Evolutionary conservation across 2,329 filamentous ascomycete species (phyloP).

Genomic region (Fusarium sp.): DNA sequence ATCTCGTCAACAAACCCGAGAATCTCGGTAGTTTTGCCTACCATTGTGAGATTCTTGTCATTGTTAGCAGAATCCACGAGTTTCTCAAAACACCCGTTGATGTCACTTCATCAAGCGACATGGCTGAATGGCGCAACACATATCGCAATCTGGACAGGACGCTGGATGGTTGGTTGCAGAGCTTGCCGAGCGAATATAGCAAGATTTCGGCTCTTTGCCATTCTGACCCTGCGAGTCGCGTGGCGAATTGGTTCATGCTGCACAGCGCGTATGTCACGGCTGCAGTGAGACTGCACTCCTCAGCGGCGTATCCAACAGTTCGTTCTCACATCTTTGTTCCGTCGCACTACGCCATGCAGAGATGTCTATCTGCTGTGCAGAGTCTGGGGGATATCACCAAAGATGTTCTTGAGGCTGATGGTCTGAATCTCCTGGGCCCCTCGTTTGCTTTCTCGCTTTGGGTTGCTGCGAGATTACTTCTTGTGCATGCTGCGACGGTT

Average conservation of each 20-base stretch:
- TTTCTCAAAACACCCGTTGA: slow-evolving; percentile 54
- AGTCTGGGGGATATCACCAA: slow-evolving; percentile 55
- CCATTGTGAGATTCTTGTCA: slow-evolving; percentile 56
- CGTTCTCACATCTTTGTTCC: slow-evolving; percentile 54
- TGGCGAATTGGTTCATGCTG: slow-evolving; percentile 59
- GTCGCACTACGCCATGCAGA: slow-evolving; percentile 56
- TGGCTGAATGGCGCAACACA: slow-evolving; percentile 53
- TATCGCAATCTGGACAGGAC: slow-evolving; percentile 52
- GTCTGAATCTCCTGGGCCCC: slow-evolving; percentile 53
- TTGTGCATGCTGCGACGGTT: slow-evolving; percentile 53
- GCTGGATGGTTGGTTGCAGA: slow-evolving; percentile 54
- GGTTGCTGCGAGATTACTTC: slow-evolving; percentile 53
- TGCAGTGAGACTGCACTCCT: slow-evolving; percentile 55
- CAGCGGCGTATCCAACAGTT: slow-evolving; percentile 54
- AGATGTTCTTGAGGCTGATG: slow-evolving; percentile 55
- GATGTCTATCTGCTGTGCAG: slow-evolving; percentile 55
- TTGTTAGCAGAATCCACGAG: slow-evolving; percentile 54
- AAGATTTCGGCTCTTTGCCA: slow-evolving; percentile 57
- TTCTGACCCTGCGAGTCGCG: slow-evolving; percentile 55
- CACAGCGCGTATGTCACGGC: slow-evolving; percentile 57
- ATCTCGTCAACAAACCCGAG: slow-evolving; percentile 51
- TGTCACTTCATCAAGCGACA: slow-evolving; percentile 49
- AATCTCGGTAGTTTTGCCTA: slow-evolving; percentile 57
- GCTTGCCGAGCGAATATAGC: slow-evolving; percentile 55
- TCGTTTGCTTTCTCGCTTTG: slow-evolving; percentile 57